Evolutionary conservation across 176 grass and related monocot species (phyloP).

Genomic region (Aegilops tauschii): DNA sequence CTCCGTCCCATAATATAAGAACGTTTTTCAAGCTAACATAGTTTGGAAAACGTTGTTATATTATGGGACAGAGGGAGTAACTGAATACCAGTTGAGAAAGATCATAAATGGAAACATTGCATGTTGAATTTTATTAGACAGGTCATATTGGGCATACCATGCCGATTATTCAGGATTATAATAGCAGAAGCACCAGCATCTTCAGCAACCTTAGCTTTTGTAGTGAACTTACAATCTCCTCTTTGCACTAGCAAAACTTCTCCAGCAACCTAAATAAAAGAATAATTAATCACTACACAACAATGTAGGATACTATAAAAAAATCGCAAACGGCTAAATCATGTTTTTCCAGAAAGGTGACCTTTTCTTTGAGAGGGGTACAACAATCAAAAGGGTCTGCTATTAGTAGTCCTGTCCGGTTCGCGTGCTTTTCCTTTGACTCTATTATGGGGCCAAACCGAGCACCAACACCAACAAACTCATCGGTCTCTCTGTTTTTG

Average conservation of each 20-base stretch:
- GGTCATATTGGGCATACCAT: constrained; percentile 45
- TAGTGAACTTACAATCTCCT: constrained; percentile 84
- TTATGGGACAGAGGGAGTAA: not conserved
- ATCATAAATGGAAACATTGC: not conserved
- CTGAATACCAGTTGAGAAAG: not conserved
- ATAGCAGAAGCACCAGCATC: constrained; percentile 93
- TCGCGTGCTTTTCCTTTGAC: constrained; percentile 85
- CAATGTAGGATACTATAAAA: constrained; percentile 7
- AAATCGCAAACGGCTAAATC: not conserved
- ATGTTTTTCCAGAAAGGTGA: constrained; percentile 33
- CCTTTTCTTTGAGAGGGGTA: constrained; percentile 45
- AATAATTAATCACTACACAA: constrained; percentile 13
- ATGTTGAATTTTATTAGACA: not conserved
- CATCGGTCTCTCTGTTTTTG: constrained; percentile 55
- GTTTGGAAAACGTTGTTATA: too few relatives aligned
- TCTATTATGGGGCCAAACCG: constrained; percentile 85
- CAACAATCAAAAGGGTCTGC: constrained; percentile 80
- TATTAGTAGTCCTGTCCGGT: constrained; percentile 56
- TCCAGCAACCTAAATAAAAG: constrained; percentile 55
- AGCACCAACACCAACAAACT: constrained; percentile 97
- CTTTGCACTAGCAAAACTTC: constrained; percentile 82
- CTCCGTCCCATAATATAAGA: too few relatives aligned
- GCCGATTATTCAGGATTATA: constrained; percentile 78
- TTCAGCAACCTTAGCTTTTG: constrained; percentile 73
- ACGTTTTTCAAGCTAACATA: too few relatives aligned